phyloP scores from a whole-genome alignment of 176 grass and related monocot genomes.

The Paspalum notatum region DNA sequence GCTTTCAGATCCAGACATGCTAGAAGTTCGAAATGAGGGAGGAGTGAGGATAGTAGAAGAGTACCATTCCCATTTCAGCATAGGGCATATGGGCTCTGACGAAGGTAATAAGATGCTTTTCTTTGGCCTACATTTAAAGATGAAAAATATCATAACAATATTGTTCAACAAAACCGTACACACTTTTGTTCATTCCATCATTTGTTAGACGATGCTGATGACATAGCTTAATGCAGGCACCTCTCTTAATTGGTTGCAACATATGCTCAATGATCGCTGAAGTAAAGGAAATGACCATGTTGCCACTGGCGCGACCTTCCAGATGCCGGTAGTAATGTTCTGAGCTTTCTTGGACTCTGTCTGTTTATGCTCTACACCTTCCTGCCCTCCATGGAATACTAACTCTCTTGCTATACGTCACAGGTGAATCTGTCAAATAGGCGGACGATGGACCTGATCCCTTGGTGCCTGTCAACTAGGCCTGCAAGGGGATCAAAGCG shows the following conservation, averaged over 20 bases:
- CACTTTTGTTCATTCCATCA: not conserved
- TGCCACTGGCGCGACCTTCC: no score
- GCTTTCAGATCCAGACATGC: constrained; percentile 51
- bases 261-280: no score
- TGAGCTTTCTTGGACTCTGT: no score
- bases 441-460: no score
- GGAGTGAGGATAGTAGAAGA: constrained; percentile 51
- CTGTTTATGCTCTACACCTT: no score
- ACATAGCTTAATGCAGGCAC: not conserved
- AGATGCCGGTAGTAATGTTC: no score
- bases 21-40: constrained; percentile 63
- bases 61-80: constrained; percentile 57
- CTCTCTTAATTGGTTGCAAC: not conserved
- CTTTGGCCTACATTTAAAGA: not conserved
- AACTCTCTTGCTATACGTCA: no score
- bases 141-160: not conserved
- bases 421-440: no score
- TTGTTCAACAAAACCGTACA: not conserved
- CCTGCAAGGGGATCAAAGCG: no score
- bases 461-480: no score
- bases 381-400: no score
- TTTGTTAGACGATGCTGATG: not conserved
- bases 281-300: no score
- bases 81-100: constrained; percentile 59
- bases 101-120: constrained; percentile 44